Percentiles rank a stretch among this genome's conserved stretches.
phyloP scores from a whole-genome alignment of 345 rosid genomes.

The Viola odorata region DNA sequence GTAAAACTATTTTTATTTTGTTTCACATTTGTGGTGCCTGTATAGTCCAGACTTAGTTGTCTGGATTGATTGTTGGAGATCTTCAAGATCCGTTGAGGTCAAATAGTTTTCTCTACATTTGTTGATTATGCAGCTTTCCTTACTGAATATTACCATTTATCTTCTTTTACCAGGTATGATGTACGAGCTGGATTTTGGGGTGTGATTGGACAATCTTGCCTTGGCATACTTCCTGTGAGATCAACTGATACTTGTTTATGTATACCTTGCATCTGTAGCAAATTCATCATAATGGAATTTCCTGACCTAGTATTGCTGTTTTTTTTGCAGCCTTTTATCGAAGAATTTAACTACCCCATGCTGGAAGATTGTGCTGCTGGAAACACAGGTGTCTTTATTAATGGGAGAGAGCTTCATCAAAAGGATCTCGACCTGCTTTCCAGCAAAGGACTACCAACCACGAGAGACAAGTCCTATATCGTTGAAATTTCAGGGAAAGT shows the following conservation, averaged over 20 bases:
- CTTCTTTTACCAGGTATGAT: constrained; percentile 22
- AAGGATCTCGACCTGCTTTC: constrained; percentile 20
- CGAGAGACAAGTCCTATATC: constrained; percentile 13
- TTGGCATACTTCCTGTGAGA: constrained; percentile 32
- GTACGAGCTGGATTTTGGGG: constrained; percentile 30
- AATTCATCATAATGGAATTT: background rate
- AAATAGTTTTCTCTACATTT: background rate
- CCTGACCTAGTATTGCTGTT: background rate
- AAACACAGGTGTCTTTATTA: constrained; percentile 20
- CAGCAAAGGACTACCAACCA: constrained; percentile 19
- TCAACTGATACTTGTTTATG: constrained; percentile 1
- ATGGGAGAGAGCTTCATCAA: constrained; percentile 27
- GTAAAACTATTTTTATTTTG: too few relatives aligned
- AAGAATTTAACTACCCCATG: constrained; percentile 23
- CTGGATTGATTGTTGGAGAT: too few relatives aligned
- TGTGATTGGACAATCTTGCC: constrained; percentile 21
- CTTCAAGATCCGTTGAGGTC: too few relatives aligned
- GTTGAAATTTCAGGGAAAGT: constrained; percentile 23
- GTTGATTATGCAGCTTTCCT: background rate
- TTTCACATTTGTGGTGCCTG: too few relatives aligned
- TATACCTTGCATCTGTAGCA: background rate
- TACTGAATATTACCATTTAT: background rate
- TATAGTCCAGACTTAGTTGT: too few relatives aligned
- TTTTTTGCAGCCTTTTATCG: constrained; percentile 20
- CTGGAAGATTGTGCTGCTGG: constrained; percentile 21